Evolutionary conservation across 2,329 filamentous ascomycete genomes (phyloP).

Genomic region (Neonectria coccinea): DNA sequence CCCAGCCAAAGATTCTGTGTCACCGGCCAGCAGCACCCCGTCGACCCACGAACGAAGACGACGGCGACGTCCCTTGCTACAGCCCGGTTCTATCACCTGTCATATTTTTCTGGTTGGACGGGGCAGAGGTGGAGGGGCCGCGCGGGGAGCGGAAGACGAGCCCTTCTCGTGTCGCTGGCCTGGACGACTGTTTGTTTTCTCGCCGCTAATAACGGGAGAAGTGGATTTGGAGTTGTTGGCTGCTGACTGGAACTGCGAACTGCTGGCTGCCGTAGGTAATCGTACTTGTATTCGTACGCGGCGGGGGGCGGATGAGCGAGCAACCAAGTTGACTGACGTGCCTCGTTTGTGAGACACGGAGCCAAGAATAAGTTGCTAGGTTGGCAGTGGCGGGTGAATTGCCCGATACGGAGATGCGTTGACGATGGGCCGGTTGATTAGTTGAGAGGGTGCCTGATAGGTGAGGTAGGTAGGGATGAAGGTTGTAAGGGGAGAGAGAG

Average conservation of each 20-base stretch:
- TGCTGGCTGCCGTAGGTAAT: not conserved
- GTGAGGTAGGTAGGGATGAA: not conserved
- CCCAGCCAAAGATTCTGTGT: constrained; percentile 16
- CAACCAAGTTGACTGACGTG: not conserved
- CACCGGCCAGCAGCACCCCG: constrained; percentile 18
- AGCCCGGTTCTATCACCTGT: constrained; percentile 29
- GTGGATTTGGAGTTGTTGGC: not conserved
- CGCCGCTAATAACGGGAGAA: not conserved
- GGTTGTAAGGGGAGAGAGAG: not conserved
- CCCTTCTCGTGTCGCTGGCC: not conserved
- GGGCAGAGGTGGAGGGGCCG: constrained; percentile 21
- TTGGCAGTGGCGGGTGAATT: constrained; percentile 3
- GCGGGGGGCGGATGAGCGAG: not conserved
- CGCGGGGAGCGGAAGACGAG: constrained; percentile 4
- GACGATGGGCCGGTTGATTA: constrained; percentile 4
- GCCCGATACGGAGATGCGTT: not conserved
- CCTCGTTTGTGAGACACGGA: constrained; percentile 9
- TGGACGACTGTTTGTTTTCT: not conserved
- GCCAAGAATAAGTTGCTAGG: not conserved
- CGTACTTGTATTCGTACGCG: not conserved
- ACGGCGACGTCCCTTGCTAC: constrained; percentile 22
- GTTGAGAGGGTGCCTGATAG: not conserved
- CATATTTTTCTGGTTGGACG: constrained; percentile 29
- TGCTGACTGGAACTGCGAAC: constrained; percentile 1
- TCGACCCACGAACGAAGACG: constrained; percentile 24